Percentiles rank a stretch among this genome's conserved stretches.
Conservation (phyloP, 208 protist genomes). For the Leishmania mexicana region DNA sequence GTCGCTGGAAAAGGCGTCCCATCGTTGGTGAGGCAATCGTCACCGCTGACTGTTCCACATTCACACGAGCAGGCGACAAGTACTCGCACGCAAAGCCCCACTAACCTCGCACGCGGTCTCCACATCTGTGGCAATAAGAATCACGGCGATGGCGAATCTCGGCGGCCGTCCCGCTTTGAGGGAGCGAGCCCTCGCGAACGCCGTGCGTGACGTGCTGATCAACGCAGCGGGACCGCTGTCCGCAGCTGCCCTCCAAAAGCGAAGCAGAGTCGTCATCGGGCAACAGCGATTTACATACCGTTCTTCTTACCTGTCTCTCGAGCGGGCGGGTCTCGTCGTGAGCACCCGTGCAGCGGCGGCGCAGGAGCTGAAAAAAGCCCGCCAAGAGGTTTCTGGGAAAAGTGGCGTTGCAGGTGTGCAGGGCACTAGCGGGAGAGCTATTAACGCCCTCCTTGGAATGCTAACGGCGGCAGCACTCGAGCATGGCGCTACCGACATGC, state of each 20-base stretch:
- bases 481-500: not conserved
- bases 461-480: not conserved
- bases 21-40: not conserved
- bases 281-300: not conserved
- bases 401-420: conserved; percentile 16
- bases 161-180: not conserved
- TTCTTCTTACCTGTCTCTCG: not conserved
- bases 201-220: not conserved
- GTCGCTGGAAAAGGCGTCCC: not conserved
- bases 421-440: conserved; percentile 10
- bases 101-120: not conserved
- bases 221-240: not conserved
- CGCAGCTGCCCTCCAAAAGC: not conserved
- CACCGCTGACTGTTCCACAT: not conserved
- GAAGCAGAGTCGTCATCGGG: not conserved
- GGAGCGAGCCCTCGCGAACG: not conserved
- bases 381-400: conserved; percentile 16
- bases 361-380: not conserved
- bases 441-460: not conserved
- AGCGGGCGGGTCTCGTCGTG: not conserved
- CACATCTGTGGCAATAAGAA: not conserved
- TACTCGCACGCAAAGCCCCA: not conserved
- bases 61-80: not conserved
- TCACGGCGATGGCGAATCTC: not conserved
- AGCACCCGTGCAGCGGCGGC: not conserved